Percentiles rank a stretch among this genome's conserved stretches.
phyloP scores from a whole-genome alignment of 805 yeast species.

The Metschnikowia proteae region DNA sequence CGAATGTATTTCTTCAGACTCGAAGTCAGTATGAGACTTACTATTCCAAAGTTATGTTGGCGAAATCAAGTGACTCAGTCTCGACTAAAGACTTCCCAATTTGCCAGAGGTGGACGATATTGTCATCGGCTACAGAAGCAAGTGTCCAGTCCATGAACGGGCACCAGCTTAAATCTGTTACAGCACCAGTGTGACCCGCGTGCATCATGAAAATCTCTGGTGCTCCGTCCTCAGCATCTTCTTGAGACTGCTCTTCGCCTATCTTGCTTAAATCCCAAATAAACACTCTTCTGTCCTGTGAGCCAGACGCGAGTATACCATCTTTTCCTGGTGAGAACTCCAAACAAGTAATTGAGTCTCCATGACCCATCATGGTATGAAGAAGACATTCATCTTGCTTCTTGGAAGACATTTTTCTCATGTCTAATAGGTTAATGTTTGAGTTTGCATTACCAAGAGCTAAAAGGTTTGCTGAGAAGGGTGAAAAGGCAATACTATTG shows the following conservation, averaged over 20 bases:
- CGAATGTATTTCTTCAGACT: background rate
- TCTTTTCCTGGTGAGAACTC: conserved; percentile 79
- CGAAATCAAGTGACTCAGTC: conserved; percentile 15
- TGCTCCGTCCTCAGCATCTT: conserved; percentile 87
- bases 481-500: conserved; percentile 65
- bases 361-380: conserved; percentile 79
- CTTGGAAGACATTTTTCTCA: conserved; percentile 39
- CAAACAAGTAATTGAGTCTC: conserved; percentile 62
- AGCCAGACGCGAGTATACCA: conserved; percentile 73
- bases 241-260: conserved; percentile 82
- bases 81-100: conserved; percentile 33
- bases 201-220: conserved; percentile 90
- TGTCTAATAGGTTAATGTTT: conserved; percentile 61
- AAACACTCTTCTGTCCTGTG: conserved; percentile 72
- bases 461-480: conserved; percentile 53
- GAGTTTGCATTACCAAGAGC: conserved; percentile 72
- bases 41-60: conserved; percentile 26
- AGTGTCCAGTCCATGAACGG: conserved; percentile 72
- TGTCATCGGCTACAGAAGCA: conserved; percentile 61
- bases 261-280: conserved; percentile 77
- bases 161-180: conserved; percentile 70
- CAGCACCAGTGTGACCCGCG: conserved; percentile 82
- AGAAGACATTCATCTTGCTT: conserved; percentile 32
- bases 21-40: background rate
- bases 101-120: conserved; percentile 59